Evolutionary conservation across 2,329 filamentous ascomycete genomes (phyloP), one percentile per base, ranked within the genome.

Genomic region (Pseudodiploospora longispora): DNA sequence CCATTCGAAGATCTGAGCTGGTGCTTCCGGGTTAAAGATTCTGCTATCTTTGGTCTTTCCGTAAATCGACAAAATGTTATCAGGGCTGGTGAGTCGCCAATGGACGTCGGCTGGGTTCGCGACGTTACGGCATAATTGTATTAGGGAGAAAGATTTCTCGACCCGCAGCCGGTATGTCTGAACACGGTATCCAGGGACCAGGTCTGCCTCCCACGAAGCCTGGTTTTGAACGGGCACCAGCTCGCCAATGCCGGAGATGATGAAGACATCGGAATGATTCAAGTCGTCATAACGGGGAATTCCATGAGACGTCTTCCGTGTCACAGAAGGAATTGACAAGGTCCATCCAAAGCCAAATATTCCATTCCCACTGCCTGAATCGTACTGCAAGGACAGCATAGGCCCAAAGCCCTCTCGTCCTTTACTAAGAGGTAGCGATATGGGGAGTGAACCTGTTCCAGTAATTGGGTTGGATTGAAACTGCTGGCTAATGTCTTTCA

Each of bases 291-390:
- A 61, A 4, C 27, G 38, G 6, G 59, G 59, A 3, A 61, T 9
- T 5, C 50, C 50, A 38, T 52, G 49, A 28, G 36, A 32, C 2
- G 59, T 62, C 44, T 56, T 59, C 4, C 59, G 38, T 3, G 43
- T 37, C 35, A 62, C 53, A 4, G 38, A 39, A 2, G 41, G 34
- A 6, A 50, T 19, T 5, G 42, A 42, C 1, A 61, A 30, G 4
- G 47, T 10, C 59, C 59, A 62, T 4, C 59, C 59, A 6, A 60
- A 9, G 4, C 59, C 59, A 48, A 59, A 60, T 1, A 43, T 28
- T 1, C 59, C 55, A 46, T 59, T 59, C 4, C 58, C 57, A 12
- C 10, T 27, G 7, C 54, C 55, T 4, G 59, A 61, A 39, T 51
- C 43, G 43, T 62, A 62, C 2, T n/a, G 27, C 0, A 61, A 47